phyloP scores from a whole-genome alignment of 108 stramenopile species.

The Skeletonema marinoi region DNA sequence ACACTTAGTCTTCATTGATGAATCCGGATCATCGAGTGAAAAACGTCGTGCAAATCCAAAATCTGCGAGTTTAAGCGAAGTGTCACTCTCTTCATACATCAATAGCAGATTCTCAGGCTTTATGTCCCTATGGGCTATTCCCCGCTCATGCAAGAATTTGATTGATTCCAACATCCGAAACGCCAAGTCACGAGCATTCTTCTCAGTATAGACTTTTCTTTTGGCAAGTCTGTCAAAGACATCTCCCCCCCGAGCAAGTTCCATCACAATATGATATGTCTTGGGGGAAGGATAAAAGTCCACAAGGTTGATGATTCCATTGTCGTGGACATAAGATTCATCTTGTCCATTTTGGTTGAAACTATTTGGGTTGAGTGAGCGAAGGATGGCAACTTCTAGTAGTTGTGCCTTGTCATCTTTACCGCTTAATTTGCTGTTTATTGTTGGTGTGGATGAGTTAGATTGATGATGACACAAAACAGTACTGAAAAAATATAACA shows the following conservation, averaged over 20 bases:
- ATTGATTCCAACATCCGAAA: constrained; percentile 54
- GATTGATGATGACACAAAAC: too few species aligned
- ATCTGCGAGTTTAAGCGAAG: constrained; percentile 88
- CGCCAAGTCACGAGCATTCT: constrained; percentile 15
- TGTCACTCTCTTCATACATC: constrained; percentile 68
- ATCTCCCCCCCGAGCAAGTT: constrained; percentile 48
- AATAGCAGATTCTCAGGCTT: constrained; percentile 94
- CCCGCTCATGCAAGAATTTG: constrained; percentile 66
- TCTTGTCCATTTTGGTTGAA: constrained; percentile 8
- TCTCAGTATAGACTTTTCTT: constrained; percentile 27
- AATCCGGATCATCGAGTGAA: constrained; percentile 46
- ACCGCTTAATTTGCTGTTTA: constrained; percentile 34
- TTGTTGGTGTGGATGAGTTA: background rate
- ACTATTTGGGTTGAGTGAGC: constrained; percentile 24
- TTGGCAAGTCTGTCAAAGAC: constrained; percentile 39
- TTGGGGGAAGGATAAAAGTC: constrained; percentile 81
- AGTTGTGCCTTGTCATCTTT: constrained; percentile 63
- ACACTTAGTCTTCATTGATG: constrained; percentile 80
- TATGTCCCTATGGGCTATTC: constrained; percentile 92
- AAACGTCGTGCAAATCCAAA: constrained; percentile 94
- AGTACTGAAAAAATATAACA: background rate
- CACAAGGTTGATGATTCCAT: constrained; percentile 70
- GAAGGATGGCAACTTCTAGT: constrained; percentile 68
- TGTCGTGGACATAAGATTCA: constrained; percentile 28
- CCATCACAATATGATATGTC: constrained; percentile 79